Percentiles rank a stretch among this genome's conserved stretches.
phyloP scores from a whole-genome alignment of 2,329 filamentous ascomycete genomes.

The Arthrinium phaeospermum region DNA sequence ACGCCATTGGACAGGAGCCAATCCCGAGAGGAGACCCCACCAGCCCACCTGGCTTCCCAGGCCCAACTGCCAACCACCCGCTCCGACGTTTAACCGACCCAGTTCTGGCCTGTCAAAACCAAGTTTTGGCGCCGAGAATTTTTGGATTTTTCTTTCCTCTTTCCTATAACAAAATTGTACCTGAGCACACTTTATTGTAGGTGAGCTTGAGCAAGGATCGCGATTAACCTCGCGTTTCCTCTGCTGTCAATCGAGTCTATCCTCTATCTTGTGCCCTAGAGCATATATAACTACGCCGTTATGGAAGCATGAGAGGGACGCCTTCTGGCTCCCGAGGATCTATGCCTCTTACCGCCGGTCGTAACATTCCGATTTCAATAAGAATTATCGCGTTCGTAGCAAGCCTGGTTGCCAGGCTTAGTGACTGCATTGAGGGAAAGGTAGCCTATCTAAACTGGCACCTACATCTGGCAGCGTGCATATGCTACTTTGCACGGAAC shows the following conservation, averaged over 20 bases:
- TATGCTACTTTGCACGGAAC: neutral
- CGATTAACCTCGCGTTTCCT: slow-evolving; percentile 45
- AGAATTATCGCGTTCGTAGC: neutral
- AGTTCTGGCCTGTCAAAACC: neutral
- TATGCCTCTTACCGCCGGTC: slow-evolving; percentile 76
- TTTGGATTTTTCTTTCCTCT: slow-evolving; percentile 43
- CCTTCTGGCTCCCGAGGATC: slow-evolving; percentile 60
- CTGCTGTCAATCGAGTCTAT: slow-evolving; percentile 61
- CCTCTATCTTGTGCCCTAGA: slow-evolving; percentile 78
- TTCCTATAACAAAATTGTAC: slow-evolving; percentile 65
- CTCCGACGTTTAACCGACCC: neutral
- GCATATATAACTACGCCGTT: slow-evolving; percentile 62
- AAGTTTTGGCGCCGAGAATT: slow-evolving; percentile 22
- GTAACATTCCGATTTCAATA: slow-evolving; percentile 57
- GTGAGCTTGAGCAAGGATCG: slow-evolving; percentile 60
- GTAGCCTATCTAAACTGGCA: neutral
- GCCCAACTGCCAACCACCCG: neutral
- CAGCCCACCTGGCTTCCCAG: neutral
- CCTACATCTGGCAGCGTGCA: neutral
- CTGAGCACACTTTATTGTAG: slow-evolving; percentile 75
- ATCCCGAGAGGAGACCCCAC: neutral
- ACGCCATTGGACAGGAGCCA: neutral
- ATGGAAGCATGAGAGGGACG: slow-evolving; percentile 73
- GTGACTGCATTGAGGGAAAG: neutral
- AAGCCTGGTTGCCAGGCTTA: neutral